Base-by-base conservation (phyloP, 225 moss, liverwort and hornwort species). In the Rhytidiadelphus loreus region DNA sequence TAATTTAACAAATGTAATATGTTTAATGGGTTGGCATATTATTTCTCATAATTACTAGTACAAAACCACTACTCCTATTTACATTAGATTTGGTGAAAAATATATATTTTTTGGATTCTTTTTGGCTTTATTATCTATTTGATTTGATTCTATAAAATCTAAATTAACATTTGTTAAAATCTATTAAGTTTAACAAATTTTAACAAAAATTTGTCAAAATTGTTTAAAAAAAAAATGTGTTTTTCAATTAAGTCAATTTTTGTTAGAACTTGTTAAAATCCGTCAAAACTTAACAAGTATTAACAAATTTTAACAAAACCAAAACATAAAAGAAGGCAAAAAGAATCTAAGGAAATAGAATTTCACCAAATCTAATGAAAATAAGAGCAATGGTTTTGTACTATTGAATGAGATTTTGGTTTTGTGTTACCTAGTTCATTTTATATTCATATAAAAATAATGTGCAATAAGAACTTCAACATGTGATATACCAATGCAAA, bases 181-280 rank as follows among this genome's bases (percentile, higher is more conserved):
- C 0, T 55, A 0, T 53, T 9, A 55, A 9, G 0, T 25, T 77
- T 24, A 21, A 53, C 0, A 23, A 0, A 23, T 2, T 23, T 8
- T 9, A 23, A 5, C 0, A 77, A 1, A 37, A 76, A 50, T 2
- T 35, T 76, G 53, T 73, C 18, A 46, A 73, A 6, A 28, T 5
- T 5, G 0, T 50, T 48, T 0, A n/a, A n/a, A n/a, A n/a, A n/a
- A n/a, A n/a, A n/a, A n/a, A 13, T 1, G 0, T 13, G 2, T 46
- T 75, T 33, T 32, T 17, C 75, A 33, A 7, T 3, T 48, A 10
- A 1, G 0, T 21, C 21, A 3, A 50, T 18, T 74, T 46, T 20
- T 32, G 0, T 32, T 12, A 13, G 13, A 48, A 33, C 2, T 52
- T 13, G 1, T 33, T 12, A 33, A 74, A 71, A 16, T n/a, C 0